Evolutionary conservation across 2,329 filamentous ascomycete species (phyloP).

Genomic region (Coniochaeta sp.): DNA sequence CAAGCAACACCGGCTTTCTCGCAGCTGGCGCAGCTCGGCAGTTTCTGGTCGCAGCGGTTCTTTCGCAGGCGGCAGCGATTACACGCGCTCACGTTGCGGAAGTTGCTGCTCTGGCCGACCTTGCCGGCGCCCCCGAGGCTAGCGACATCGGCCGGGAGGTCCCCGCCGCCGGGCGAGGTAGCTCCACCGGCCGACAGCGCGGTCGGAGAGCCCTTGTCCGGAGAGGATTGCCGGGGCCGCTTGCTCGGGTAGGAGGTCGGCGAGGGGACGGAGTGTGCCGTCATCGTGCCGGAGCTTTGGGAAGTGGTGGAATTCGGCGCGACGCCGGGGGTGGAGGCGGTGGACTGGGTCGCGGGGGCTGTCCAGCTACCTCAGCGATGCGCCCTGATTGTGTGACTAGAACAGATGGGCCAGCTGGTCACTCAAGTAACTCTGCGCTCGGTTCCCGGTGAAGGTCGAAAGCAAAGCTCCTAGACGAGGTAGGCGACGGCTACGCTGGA

Average conservation of each 20-base stretch:
- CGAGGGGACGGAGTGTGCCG: slow-evolving; percentile 39
- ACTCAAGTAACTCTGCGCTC: background rate
- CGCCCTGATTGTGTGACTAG: background rate
- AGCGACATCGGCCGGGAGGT: slow-evolving; percentile 17
- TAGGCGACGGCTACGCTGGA: background rate
- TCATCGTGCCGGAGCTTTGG: slow-evolving; percentile 24
- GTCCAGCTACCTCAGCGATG: background rate
- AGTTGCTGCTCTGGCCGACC: slow-evolving; percentile 56
- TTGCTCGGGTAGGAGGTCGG: slow-evolving; percentile 46
- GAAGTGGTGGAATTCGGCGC: background rate
- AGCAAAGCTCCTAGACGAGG: background rate
- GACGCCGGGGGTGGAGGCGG: background rate
- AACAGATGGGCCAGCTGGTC: background rate
- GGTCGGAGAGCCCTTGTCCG: slow-evolving; percentile 34
- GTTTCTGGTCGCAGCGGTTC: slow-evolving; percentile 88
- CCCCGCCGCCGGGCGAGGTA: slow-evolving; percentile 23
- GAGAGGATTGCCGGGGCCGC: slow-evolving; percentile 47
- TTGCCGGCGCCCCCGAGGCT: slow-evolving; percentile 18
- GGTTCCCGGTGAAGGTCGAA: background rate
- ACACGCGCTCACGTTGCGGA: slow-evolving; percentile 87
- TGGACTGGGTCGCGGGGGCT: background rate
- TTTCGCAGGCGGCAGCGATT: slow-evolving; percentile 88
- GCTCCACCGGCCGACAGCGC: slow-evolving; percentile 21
- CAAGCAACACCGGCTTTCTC: slow-evolving; percentile 89
- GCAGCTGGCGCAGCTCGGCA: slow-evolving; percentile 85